Evolutionary conservation across 306 rosid species (phyloP), one percentile per base, ranked within the genome.

Genomic region (Nissolia schottii): DNA sequence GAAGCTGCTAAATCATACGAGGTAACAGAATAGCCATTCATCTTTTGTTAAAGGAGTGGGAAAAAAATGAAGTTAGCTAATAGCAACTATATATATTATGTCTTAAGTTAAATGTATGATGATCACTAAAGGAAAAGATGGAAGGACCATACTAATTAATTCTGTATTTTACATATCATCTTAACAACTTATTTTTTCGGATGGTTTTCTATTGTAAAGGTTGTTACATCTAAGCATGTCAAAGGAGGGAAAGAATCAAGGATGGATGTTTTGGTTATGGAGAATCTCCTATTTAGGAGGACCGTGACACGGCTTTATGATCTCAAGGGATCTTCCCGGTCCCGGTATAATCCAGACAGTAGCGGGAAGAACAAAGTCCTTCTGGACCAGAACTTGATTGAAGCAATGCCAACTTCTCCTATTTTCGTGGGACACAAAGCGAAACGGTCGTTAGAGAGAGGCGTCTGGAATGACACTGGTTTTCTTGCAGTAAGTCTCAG

Each of bases 341-440:
- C 99, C 11, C 89, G 99, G 73, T 95, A 95, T 74, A 91, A 91
- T 82, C 77, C 96, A 40, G 99, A 94, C 77, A 67, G 75, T 15
- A 85, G 77, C 6, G 99, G 99, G 74, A 89, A 83, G 71, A 89
- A 93, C 88, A 87, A 86, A 76, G 98, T 89, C 77, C 86, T 94
- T 27, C 77, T 94, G 76, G 99, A 94, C 85, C 92, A 94, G 74
- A 94, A 94, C 80, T 84, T 94, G 87, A 87, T 94, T 66, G 99
- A 94, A 80, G 92, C 97, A 74, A 94, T 94, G 97, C 96, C 99
- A n/a, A 94, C 99, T 19, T 86, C 90, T 81, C 99, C 99, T 15
- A 94, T 94, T 70, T 94, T 94, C 54, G 90, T 94, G 76, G 96
- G 97, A 70, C 87, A 84, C 89, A 95, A 95, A 77, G 96, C 96